These are phyloP conservation scores for Aristolochia contorta DNA, from an alignment of 164 flowering plant species.

Conservation along the genomic window DNA sequence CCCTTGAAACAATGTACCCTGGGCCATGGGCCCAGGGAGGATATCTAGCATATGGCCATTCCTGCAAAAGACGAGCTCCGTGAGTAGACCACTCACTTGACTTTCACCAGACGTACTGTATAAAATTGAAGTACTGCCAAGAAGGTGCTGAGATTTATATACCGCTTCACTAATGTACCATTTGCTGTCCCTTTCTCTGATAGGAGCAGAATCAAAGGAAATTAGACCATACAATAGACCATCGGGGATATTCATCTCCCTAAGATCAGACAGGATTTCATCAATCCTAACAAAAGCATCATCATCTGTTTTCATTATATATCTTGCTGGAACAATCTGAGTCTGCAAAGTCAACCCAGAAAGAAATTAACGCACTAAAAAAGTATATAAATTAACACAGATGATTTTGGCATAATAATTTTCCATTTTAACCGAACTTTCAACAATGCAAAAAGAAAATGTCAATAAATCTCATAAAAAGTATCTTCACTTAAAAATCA, in stretches of 20 bases:
- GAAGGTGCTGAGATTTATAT: conserved; percentile 9
- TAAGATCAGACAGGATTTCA: conserved; percentile 60
- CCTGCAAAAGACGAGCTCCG: conserved; percentile 32
- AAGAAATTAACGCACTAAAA: background rate
- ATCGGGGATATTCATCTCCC: conserved; percentile 33
- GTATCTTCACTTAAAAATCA: no score
- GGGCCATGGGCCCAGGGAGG: conserved; percentile 99
- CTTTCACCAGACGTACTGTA: no score
- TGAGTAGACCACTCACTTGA: background rate
- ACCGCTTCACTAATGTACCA: conserved; percentile 84
- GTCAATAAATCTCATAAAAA: no score
- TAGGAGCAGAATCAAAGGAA: conserved; percentile 58
- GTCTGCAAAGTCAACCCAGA: conserved; percentile 34
- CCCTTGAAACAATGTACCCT: conserved; percentile 72
- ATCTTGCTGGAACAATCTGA: conserved; percentile 73
- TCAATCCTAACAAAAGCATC: conserved; percentile 92
- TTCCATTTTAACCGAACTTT: no score
- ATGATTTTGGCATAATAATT: no score
- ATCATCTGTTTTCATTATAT: conserved; percentile 92
- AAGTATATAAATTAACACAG: background rate
- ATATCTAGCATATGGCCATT: conserved; percentile 63
- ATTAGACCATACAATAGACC: conserved; percentile 76
- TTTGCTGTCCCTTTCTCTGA: conserved; percentile 65
- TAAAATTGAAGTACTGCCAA: no score
- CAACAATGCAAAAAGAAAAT: no score